phyloP scores from a whole-genome alignment of 257 asterid species.

The Solanum chaucha region DNA sequence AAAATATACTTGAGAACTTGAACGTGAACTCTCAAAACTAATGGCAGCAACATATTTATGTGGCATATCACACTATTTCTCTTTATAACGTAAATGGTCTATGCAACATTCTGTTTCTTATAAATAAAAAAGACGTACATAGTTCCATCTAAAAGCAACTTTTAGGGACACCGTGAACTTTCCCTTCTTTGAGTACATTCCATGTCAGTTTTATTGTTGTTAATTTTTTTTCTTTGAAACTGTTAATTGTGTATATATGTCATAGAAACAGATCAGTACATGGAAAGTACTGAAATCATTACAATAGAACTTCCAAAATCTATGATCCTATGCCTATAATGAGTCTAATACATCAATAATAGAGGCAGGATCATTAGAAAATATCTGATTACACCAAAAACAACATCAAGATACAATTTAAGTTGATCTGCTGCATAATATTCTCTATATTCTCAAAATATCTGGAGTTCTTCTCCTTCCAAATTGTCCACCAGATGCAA shows the following conservation, averaged over 20 bases:
- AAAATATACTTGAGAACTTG: neutral
- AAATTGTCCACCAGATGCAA: neutral
- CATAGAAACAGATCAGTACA: neutral
- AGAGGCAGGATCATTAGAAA: neutral
- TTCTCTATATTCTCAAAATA: neutral
- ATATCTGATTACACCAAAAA: neutral
- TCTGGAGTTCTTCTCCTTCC: neutral
- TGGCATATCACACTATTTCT: neutral
- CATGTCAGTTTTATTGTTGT: neutral
- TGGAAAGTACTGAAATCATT: neutral
- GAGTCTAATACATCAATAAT: neutral
- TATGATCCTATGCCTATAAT: neutral
- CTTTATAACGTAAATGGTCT: neutral
- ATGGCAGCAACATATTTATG: neutral
- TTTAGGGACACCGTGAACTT: neutral
- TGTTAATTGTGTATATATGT: neutral
- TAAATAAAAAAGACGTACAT: neutral
- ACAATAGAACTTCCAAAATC: neutral
- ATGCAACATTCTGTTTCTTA: neutral
- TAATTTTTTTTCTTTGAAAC: neutral
- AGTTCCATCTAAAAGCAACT: neutral
- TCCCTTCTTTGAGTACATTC: neutral
- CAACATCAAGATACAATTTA: neutral
- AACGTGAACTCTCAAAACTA: neutral
- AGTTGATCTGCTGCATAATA: neutral